Conservation (phyloP, 805 yeast genomes). For the Yarrowia deformans region DNA sequence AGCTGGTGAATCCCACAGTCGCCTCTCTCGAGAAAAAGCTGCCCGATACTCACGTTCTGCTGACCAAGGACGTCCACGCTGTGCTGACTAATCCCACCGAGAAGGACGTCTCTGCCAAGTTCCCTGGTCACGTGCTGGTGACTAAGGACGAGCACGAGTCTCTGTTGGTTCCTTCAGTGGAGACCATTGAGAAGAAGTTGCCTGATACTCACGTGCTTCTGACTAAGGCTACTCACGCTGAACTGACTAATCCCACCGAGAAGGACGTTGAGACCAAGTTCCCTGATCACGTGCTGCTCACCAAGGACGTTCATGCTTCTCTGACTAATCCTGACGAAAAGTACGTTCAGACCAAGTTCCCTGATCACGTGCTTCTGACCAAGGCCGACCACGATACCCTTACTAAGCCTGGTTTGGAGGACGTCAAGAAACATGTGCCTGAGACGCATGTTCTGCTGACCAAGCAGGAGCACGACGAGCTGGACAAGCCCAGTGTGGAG, state of each 20-base stretch:
- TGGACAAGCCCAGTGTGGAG: background rate
- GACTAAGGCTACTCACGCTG: too few relatives aligned
- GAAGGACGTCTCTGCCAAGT: background rate
- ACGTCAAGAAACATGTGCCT: background rate
- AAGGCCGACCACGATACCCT: slow-evolving; percentile 7
- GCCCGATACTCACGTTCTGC: slow-evolving; percentile 4
- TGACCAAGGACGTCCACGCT: background rate
- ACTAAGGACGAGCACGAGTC: too few relatives aligned
- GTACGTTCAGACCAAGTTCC: background rate
- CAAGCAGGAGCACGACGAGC: background rate
- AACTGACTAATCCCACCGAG: too few relatives aligned
- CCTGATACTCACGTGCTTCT: too few relatives aligned
- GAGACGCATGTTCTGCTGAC: background rate
- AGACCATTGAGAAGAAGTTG: too few relatives aligned
- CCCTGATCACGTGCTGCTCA: too few relatives aligned
- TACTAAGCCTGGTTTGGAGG: background rate
- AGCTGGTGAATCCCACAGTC: slow-evolving; percentile 1
- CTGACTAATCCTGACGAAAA: background rate
- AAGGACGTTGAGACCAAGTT: too few relatives aligned
- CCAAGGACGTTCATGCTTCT: background rate
- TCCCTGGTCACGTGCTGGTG: slow-evolving; percentile 21
- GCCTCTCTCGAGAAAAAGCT: background rate
- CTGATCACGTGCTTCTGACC: background rate
- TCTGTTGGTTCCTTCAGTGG: too few relatives aligned
- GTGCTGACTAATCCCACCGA: slow-evolving; percentile 14